Base-by-base conservation (phyloP, 768 basidiomycete genomes). In the Coprinellus micaceus region DNA sequence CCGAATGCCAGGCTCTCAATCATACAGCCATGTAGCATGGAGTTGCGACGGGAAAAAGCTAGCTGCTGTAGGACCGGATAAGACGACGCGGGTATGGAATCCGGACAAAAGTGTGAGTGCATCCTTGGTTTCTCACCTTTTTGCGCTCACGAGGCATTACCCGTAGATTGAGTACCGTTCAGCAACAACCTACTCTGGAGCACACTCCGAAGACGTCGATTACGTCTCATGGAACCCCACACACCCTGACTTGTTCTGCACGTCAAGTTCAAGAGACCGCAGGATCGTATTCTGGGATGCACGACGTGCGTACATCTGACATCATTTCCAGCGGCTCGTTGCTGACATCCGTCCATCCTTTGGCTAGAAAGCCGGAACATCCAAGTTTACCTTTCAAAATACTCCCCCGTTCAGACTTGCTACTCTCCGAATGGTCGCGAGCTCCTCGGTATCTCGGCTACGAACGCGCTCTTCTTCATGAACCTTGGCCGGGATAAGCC, bases 221-320 rank as follows among this genome's bases (percentile, higher is more conserved):
- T 84, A 90, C 58, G 72, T 91, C 40, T 83, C 88, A 7, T 93
- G 90, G 89, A 90, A 90, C 66, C 90, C 90, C 1, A 88, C 86
- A 2, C 89, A 92, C 61, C 88, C 90, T 3, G 90, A 91, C 37
- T 71, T 91, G 15, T 89, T 93, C 64, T 90, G 86, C 58, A 85
- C 90, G 0, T 89, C 88, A 15, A 85, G 89, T 61, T 83, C 85
- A 65, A 86, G 82, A 63, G 90, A 93, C 61, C 77, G 84, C 60
- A 76, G 82, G 24, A 79, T 92, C 25, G 85, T 87, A 1, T 91
- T 91, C 63, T 93, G 90, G 89, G 90, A 93, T 66, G 87, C 88
- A 17, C 76, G 90, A 68, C 89, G 90, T 92, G 71, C 60, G 83
- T 71, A n/a, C n/a, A n/a, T n/a, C n/a, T n/a, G n/a, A n/a, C n/a